Percentiles rank a stretch among this genome's conserved stretches.
Evolutionary conservation across 306 rosid species (phyloP).

Genomic region (Gillenia trifoliata): DNA sequence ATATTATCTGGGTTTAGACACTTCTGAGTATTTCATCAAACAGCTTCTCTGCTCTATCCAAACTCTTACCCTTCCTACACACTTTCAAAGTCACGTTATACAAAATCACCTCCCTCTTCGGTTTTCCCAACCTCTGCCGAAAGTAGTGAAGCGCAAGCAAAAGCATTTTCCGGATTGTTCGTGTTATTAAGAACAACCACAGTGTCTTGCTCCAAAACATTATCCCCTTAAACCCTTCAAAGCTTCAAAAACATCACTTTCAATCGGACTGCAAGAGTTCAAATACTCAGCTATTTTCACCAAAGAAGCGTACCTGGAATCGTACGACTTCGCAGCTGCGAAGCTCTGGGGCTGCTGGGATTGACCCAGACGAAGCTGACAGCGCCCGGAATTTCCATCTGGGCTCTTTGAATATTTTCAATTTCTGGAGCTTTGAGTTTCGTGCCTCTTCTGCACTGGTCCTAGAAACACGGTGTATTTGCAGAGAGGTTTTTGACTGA

Average conservation of each 20-base stretch:
- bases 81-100: slow-evolving; percentile 71
- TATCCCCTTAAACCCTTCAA: slow-evolving; percentile 41
- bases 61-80: slow-evolving; percentile 43
- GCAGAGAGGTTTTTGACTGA: slow-evolving; percentile 36
- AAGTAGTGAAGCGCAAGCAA: slow-evolving; percentile 48
- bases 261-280: slow-evolving; percentile 41
- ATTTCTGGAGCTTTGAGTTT: slow-evolving; percentile 3
- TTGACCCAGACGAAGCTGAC: slow-evolving; percentile 70
- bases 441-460: slow-evolving; percentile 31
- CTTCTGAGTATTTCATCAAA: slow-evolving; percentile 73
- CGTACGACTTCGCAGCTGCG: slow-evolving; percentile 59
- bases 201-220: slow-evolving; percentile 45
- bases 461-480: slow-evolving; percentile 48
- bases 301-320: slow-evolving; percentile 53
- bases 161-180: slow-evolving; percentile 52
- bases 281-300: slow-evolving; percentile 47
- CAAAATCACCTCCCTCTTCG: slow-evolving; percentile 39
- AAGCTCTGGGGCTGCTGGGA: slow-evolving; percentile 81
- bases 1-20: slow-evolving; percentile 55
- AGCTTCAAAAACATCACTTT: slow-evolving; percentile 34
- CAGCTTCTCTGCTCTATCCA: slow-evolving; percentile 74
- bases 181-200: slow-evolving; percentile 49
- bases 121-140: slow-evolving; percentile 28
- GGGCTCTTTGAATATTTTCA: slow-evolving; percentile 20
- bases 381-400: slow-evolving; percentile 34